Evolutionary conservation across 352 stramenopile genomes (phyloP).

Genomic region (Detonula confervacea): DNA sequence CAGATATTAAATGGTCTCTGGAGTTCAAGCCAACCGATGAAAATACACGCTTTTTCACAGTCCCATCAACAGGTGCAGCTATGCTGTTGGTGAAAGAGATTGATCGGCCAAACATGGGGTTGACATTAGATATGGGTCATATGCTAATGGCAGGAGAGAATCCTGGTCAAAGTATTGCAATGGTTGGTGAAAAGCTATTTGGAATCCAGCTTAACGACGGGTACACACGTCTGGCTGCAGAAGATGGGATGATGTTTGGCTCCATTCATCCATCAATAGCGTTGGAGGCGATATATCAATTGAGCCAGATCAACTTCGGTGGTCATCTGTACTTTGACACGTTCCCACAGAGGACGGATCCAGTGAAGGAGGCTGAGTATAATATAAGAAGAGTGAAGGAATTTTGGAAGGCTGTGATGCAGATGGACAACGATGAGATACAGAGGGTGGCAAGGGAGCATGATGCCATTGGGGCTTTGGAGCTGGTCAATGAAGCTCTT

Average conservation of each 20-base stretch:
- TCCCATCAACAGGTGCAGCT: slow-evolving; percentile 79
- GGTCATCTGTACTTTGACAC: slow-evolving; percentile 88
- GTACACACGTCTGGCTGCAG: slow-evolving; percentile 78
- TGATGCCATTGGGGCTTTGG: slow-evolving; percentile 73
- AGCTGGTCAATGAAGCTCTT: slow-evolving; percentile 61
- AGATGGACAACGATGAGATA: slow-evolving; percentile 51
- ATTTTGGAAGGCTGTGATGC: slow-evolving; percentile 66
- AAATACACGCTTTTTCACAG: slow-evolving; percentile 85
- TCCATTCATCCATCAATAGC: slow-evolving; percentile 80
- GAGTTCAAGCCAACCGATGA: slow-evolving; percentile 87
- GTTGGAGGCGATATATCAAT: slow-evolving; percentile 82
- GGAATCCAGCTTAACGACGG: slow-evolving; percentile 86
- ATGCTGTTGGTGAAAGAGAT: slow-evolving; percentile 78
- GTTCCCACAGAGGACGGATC: slow-evolving; percentile 83
- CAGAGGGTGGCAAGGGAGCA: slow-evolving; percentile 58
- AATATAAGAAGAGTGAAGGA: slow-evolving; percentile 80
- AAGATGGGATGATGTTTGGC: slow-evolving; percentile 86
- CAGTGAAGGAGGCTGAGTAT: slow-evolving; percentile 79
- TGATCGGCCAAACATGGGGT: slow-evolving; percentile 79
- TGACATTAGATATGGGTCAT: slow-evolving; percentile 85
- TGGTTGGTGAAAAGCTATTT: slow-evolving; percentile 82
- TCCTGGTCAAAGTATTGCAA: slow-evolving; percentile 80
- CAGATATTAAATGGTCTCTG: slow-evolving; percentile 79
- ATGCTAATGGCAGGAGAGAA: slow-evolving; percentile 85
- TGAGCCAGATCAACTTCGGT: slow-evolving; percentile 68